These are phyloP conservation scores for Phytophthora hybrid DNA, from an alignment of 352 stramenopile species.

Conservation along the genomic window DNA sequence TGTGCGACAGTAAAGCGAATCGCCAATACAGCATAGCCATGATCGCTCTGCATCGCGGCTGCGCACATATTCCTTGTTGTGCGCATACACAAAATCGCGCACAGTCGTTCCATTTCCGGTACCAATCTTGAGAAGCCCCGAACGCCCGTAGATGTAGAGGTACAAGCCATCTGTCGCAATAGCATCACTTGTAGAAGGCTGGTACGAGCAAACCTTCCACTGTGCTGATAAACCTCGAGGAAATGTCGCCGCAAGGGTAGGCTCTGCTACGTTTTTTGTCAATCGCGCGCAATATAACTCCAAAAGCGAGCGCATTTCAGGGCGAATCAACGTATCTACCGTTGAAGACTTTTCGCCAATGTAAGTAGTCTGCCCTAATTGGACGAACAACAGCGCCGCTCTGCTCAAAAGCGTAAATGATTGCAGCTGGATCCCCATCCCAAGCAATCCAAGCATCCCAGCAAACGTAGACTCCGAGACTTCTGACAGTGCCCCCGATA, in stretches of 20 bases:
- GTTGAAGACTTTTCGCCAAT: background rate
- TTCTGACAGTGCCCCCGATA: background rate
- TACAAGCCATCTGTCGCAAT: slow-evolving; percentile 76
- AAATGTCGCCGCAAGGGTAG: slow-evolving; percentile 58
- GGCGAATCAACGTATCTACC: slow-evolving; percentile 17
- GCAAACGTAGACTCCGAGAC: slow-evolving; percentile 41
- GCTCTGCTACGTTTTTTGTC: slow-evolving; percentile 30
- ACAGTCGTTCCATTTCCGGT: slow-evolving; percentile 71
- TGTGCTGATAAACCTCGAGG: slow-evolving; percentile 63
- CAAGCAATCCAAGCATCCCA: slow-evolving; percentile 53
- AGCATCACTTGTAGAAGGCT: slow-evolving; percentile 71
- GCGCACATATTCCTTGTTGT: slow-evolving; percentile 67
- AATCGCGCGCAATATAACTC: slow-evolving; percentile 43
- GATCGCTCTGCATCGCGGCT: slow-evolving; percentile 72
- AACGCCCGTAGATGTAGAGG: slow-evolving; percentile 74
- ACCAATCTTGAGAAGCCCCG: slow-evolving; percentile 74
- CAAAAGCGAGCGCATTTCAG: slow-evolving; percentile 39
- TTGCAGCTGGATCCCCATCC: slow-evolving; percentile 66
- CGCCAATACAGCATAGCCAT: slow-evolving; percentile 78
- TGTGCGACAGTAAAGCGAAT: slow-evolving; percentile 75
- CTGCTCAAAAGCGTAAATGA: slow-evolving; percentile 68
- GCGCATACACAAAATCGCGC: slow-evolving; percentile 75
- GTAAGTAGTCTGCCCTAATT: slow-evolving; percentile 33
- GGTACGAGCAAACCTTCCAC: slow-evolving; percentile 74
- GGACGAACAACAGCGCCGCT: slow-evolving; percentile 44